Percentiles rank a stretch among this genome's conserved stretches.
These are phyloP conservation scores for Cochlearia excelsa DNA, from an alignment of 345 rosid genomes.

Conservation along the genomic window DNA sequence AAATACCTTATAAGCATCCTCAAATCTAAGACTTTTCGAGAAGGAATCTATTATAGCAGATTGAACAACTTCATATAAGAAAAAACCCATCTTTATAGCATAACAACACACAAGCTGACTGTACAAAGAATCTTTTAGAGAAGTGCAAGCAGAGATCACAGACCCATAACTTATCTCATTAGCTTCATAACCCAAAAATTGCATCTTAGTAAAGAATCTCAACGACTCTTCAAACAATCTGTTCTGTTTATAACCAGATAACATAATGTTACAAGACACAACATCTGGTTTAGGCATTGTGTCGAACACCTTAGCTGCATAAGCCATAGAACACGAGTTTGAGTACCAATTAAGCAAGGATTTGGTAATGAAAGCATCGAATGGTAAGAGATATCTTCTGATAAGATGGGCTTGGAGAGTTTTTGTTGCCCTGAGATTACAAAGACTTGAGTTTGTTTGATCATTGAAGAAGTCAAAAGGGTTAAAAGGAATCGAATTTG, in stretches of 20 bases:
- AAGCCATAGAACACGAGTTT: constrained; percentile 40
- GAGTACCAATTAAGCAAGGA: constrained; percentile 50
- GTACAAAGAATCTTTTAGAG: constrained; percentile 36
- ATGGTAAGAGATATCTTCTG: constrained; percentile 34
- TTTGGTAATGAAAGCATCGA: constrained; percentile 41
- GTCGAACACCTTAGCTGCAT: constrained; percentile 67
- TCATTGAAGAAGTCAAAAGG: constrained; percentile 45
- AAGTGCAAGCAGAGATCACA: constrained; percentile 59
- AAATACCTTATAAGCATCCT: constrained; percentile 61
- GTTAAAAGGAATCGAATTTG: constrained; percentile 28
- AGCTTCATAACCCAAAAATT: constrained; percentile 42
- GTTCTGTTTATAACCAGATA: constrained; percentile 49
- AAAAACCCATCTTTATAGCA: constrained; percentile 52
- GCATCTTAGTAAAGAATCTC: constrained; percentile 53
- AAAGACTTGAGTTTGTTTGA: constrained; percentile 34
- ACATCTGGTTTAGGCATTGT: constrained; percentile 50
- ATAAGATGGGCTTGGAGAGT: constrained; percentile 47
- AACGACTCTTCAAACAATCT: constrained; percentile 42
- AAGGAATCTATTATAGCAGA: constrained; percentile 61
- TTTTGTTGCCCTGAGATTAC: constrained; percentile 39
- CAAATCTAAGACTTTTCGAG: constrained; percentile 43
- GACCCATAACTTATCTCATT: constrained; percentile 61
- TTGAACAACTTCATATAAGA: constrained; percentile 51
- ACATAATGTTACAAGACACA: constrained; percentile 62
- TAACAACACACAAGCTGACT: constrained; percentile 54